Percentiles rank a stretch among this genome's conserved stretches.
phyloP scores from a whole-genome alignment of 179 eudicot genomes.

The Patellifolia procumbens region DNA sequence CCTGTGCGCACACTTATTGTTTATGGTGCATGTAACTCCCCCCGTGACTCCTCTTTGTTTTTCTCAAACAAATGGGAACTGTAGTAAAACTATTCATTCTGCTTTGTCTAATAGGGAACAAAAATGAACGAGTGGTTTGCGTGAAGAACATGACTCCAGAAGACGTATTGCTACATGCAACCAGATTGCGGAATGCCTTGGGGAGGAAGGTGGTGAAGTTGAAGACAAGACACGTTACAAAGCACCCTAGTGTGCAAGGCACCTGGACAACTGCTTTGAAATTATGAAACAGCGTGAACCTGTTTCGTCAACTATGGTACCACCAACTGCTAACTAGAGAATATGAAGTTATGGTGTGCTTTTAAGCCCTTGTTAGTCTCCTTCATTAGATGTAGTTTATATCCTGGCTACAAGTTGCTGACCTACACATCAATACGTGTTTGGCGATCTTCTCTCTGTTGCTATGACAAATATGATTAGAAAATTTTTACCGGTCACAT shows the following conservation, averaged over 20 bases:
- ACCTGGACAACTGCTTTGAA: slow-evolving; percentile 39
- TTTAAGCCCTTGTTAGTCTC: not conserved
- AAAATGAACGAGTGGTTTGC: slow-evolving; percentile 36
- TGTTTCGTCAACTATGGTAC: not conserved
- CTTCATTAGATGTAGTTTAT: not conserved
- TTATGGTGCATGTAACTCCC: no score
- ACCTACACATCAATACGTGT: no score
- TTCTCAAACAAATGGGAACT: not conserved
- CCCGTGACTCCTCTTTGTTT: not conserved
- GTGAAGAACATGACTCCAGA: slow-evolving; percentile 38
- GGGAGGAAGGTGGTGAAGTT: slow-evolving; percentile 39
- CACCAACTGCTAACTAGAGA: not conserved
- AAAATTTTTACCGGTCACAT: not conserved
- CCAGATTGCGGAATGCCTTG: slow-evolving; percentile 34
- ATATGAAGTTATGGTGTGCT: not conserved
- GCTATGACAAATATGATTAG: slow-evolving; percentile 2
- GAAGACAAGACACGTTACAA: slow-evolving; percentile 38
- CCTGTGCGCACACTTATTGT: not conserved
- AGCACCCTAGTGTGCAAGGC: slow-evolving; percentile 41
- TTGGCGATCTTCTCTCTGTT: slow-evolving; percentile 12
- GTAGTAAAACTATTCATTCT: not conserved
- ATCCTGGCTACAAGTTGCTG: not conserved
- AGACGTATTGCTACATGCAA: slow-evolving; percentile 33
- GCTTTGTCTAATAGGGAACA: slow-evolving; percentile 23
- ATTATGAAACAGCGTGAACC: slow-evolving; percentile 9